These are phyloP conservation scores for Nannizziopsis barbatae DNA, from an alignment of 2,329 filamentous ascomycete species.

Conservation along the genomic window DNA sequence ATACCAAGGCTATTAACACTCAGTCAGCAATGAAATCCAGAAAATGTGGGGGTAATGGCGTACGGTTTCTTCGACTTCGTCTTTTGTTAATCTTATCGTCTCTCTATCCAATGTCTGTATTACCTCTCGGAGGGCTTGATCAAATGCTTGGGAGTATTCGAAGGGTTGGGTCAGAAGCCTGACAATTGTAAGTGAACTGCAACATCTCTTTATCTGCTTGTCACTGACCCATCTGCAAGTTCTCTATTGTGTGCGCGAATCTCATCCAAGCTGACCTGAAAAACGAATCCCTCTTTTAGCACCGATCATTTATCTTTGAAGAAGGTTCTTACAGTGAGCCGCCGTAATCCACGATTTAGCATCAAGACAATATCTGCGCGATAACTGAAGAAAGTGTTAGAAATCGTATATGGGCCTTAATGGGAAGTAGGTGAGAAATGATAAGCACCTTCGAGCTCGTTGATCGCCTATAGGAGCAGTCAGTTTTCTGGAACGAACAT, in stretches of 20 bases:
- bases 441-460: constrained; percentile 42
- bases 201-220: not conserved
- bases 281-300: not conserved
- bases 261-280: constrained; percentile 69
- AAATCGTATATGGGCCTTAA: constrained; percentile 24
- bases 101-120: constrained; percentile 68
- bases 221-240: constrained; percentile 54
- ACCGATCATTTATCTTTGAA: not conserved
- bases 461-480: constrained; percentile 40
- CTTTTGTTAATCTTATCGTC: constrained; percentile 47
- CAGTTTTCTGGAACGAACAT: not conserved
- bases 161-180: constrained; percentile 71
- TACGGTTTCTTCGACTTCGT: constrained; percentile 64
- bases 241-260: constrained; percentile 77
- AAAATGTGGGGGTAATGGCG: constrained; percentile 16
- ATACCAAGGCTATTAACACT: constrained; percentile 51
- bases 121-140: constrained; percentile 78
- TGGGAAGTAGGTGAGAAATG: constrained; percentile 5
- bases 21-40: not conserved
- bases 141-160: constrained; percentile 78
- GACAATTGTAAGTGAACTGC: constrained; percentile 14
- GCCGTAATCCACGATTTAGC: constrained; percentile 50
- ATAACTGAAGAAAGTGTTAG: constrained; percentile 57
- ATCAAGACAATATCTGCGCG: constrained; percentile 75
- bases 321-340: constrained; percentile 41